phyloP scores from a whole-genome alignment of 345 rosid species.

The Brassica rapa region DNA sequence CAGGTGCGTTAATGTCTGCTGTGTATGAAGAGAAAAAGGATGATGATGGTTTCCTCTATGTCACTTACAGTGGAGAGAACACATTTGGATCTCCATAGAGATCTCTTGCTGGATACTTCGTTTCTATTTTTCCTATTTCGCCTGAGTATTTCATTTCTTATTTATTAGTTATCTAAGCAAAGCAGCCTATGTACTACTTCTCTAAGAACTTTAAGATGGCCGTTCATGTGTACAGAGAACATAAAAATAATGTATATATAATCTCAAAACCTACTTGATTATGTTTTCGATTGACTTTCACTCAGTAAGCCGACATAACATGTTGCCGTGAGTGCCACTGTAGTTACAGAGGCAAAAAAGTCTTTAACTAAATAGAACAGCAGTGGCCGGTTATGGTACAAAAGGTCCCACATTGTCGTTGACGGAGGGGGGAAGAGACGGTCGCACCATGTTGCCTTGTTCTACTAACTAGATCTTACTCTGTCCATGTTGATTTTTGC shows the following conservation, averaged over 20 bases:
- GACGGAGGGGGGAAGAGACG: constrained; percentile 26
- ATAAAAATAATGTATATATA: constrained; percentile 31
- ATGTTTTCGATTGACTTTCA: constrained; percentile 8
- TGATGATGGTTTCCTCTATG: constrained; percentile 84
- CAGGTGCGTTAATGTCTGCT: constrained; percentile 77
- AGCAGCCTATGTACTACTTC: constrained; percentile 13
- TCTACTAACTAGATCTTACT: not conserved
- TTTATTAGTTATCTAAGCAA: constrained; percentile 19
- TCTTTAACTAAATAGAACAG: not conserved
- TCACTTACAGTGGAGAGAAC: constrained; percentile 87
- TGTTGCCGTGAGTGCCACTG: not conserved
- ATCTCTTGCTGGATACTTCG: constrained; percentile 20
- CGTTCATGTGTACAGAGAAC: constrained; percentile 34
- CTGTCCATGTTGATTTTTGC: not conserved
- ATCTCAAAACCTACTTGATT: constrained; percentile 5
- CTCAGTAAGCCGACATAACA: constrained; percentile 14
- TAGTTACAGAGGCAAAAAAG: not conserved
- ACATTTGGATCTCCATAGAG: constrained; percentile 49
- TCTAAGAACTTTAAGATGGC: constrained; percentile 16
- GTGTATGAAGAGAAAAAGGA: constrained; percentile 89
- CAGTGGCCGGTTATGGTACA: not conserved
- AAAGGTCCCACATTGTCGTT: constrained; percentile 35
- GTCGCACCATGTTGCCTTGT: constrained; percentile 38
- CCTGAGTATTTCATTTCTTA: not conserved
- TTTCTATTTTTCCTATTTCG: not conserved